Conservation (phyloP, 2,329 filamentous ascomycete genomes). For the Clonostachys chloroleuca region DNA sequence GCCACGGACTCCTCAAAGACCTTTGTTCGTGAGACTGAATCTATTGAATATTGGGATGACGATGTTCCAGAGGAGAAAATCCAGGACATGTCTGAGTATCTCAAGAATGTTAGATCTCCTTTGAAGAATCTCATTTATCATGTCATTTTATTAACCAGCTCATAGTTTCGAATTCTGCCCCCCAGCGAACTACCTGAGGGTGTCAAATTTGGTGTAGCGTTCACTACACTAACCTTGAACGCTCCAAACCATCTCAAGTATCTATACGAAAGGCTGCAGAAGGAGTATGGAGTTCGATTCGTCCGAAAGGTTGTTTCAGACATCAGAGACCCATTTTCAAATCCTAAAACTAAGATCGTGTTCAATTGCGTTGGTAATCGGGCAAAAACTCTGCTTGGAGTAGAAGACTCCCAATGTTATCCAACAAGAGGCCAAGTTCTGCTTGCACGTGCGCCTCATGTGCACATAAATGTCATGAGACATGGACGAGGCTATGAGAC, state of each 20-base stretch:
- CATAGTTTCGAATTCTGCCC: conserved; percentile 20
- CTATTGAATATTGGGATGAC: conserved; percentile 32
- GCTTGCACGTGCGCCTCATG: conserved; percentile 21
- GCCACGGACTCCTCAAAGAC: conserved; percentile 16
- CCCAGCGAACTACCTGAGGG: conserved; percentile 17
- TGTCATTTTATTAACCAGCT: neutral
- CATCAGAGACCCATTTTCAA: conserved; percentile 17
- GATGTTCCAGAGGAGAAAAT: conserved; percentile 28
- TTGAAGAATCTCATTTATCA: neutral
- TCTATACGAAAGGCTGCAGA: conserved; percentile 14
- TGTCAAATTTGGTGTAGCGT: conserved; percentile 25
- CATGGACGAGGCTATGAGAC: conserved; percentile 23
- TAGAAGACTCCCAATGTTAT: conserved; percentile 28
- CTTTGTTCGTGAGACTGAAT: conserved; percentile 25
- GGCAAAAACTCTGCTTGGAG: conserved; percentile 22
- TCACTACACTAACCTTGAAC: conserved; percentile 28
- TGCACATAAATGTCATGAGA: conserved; percentile 27
- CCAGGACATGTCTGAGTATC: conserved; percentile 27
- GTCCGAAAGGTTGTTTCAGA: conserved; percentile 16
- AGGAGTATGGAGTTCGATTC: conserved; percentile 23
- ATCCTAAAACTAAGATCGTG: conserved; percentile 15
- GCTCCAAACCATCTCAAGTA: conserved; percentile 29
- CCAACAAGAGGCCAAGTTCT: conserved; percentile 33
- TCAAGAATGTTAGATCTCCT: conserved; percentile 23
- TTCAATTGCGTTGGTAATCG: conserved; percentile 28